phyloP scores from a whole-genome alignment of 2,329 filamentous ascomycete genomes.

The Sporothrix humicola region DNA sequence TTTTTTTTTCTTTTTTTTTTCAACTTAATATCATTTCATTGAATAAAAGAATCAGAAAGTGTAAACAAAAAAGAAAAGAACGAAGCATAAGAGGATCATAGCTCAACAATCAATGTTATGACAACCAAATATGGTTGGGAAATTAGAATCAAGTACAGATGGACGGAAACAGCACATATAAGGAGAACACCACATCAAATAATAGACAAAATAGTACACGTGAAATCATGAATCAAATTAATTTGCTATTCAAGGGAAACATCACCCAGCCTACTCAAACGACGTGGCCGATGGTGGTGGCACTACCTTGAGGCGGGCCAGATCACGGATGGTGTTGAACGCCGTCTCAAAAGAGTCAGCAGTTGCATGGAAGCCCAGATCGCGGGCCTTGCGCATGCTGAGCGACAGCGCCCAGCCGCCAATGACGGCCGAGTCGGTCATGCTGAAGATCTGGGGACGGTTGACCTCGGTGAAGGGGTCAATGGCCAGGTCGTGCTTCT shows the following conservation, averaged over 20 bases:
- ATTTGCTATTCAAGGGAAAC: not conserved
- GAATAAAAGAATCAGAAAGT: too few species aligned
- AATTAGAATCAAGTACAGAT: too few species aligned
- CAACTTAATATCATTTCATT: too few species aligned
- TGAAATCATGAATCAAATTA: not conserved
- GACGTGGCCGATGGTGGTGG: constrained; percentile 15
- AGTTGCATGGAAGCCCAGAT: constrained; percentile 45
- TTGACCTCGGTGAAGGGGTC: constrained; percentile 52
- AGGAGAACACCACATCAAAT: too few species aligned
- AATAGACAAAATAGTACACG: too few species aligned
- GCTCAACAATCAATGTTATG: too few species aligned
- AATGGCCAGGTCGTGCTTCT: constrained; percentile 49
- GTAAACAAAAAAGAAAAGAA: too few species aligned
- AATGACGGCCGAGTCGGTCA: constrained; percentile 43
- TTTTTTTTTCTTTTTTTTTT: too few species aligned
- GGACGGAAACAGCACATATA: too few species aligned
- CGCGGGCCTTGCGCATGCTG: constrained; percentile 43
- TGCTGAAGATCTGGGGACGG: constrained; percentile 52
- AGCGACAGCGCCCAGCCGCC: constrained; percentile 39
- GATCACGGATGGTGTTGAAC: constrained; percentile 32
- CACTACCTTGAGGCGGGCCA: constrained; percentile 37
- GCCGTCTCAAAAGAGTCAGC: constrained; percentile 44
- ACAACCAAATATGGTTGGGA: too few species aligned
- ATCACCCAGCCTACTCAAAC: not conserved
- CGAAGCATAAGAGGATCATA: too few species aligned